These are phyloP conservation scores for Pythium scleroteichum DNA, from an alignment of 352 stramenopile species.

Conservation along the genomic window DNA sequence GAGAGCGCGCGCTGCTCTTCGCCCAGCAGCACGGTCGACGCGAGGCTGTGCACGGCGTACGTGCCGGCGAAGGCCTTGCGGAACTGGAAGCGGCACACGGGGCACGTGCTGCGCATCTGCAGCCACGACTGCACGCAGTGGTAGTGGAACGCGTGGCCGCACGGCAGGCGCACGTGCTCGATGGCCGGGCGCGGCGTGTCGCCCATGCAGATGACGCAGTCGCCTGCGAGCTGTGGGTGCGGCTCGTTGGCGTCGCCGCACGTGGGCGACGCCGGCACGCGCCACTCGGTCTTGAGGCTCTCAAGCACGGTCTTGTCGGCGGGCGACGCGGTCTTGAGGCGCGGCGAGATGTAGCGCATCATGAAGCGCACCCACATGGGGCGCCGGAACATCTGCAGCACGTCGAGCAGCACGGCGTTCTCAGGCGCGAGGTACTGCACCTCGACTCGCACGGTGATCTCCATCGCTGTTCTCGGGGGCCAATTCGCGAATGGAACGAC, in stretches of 20 bases:
- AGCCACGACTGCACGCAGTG: constrained; percentile 93
- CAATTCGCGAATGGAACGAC: constrained; percentile 16
- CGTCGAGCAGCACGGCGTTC: constrained; percentile 41
- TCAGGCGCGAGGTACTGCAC: constrained; percentile 58
- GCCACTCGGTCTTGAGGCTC: constrained; percentile 34
- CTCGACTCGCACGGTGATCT: constrained; percentile 54
- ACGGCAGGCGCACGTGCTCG: constrained; percentile 75
- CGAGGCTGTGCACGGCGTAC: constrained; percentile 49
- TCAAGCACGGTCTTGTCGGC: constrained; percentile 39
- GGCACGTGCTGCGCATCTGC: constrained; percentile 87
- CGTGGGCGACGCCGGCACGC: constrained; percentile 12
- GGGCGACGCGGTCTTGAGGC: constrained; percentile 63
- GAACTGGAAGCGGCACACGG: constrained; percentile 91
- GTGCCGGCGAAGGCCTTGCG: constrained; percentile 52
- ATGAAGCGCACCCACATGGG: constrained; percentile 64
- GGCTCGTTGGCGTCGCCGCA: neutral
- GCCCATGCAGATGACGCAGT: constrained; percentile 89
- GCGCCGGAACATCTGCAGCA: constrained; percentile 60
- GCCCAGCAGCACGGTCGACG: constrained; percentile 44
- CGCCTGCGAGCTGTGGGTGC: constrained; percentile 20
- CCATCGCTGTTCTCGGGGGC: constrained; percentile 28
- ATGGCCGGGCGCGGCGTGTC: constrained; percentile 38
- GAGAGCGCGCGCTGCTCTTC: constrained; percentile 25
- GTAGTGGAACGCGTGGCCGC: constrained; percentile 89
- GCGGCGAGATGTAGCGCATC: constrained; percentile 53